These are phyloP conservation scores for Phytopythium montanum DNA, from an alignment of 352 stramenopile genomes.

Conservation along the genomic window DNA sequence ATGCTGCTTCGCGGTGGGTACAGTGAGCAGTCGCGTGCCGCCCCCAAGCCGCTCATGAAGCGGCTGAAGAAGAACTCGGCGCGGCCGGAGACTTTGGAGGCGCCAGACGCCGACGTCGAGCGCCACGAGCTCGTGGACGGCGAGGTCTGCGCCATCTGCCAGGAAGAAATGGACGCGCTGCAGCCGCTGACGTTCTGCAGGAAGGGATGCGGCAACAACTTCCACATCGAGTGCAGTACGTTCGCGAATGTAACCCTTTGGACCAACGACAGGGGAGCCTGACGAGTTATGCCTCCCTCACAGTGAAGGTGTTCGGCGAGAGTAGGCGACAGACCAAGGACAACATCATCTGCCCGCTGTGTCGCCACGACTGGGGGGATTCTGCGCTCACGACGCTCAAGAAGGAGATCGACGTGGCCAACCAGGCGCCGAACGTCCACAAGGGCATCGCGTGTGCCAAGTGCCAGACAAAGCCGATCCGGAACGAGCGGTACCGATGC, in stretches of 20 bases:
- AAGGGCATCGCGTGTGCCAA: slow-evolving; percentile 59
- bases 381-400: slow-evolving; percentile 52
- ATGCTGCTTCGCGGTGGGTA: slow-evolving; percentile 63
- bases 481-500: slow-evolving; percentile 74
- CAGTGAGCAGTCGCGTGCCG: slow-evolving; percentile 27
- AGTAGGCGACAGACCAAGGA: slow-evolving; percentile 79
- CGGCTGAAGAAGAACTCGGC: slow-evolving; percentile 21
- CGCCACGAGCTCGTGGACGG: slow-evolving; percentile 63
- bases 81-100: slow-evolving; percentile 17
- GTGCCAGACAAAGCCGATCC: slow-evolving; percentile 76
- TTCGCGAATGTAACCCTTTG: neutral
- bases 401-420: slow-evolving; percentile 72
- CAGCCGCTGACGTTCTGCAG: slow-evolving; percentile 71
- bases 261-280: neutral
- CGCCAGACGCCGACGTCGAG: slow-evolving; percentile 22
- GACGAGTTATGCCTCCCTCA: no score
- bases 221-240: slow-evolving; percentile 67
- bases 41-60: slow-evolving; percentile 40
- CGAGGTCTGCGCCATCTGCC: slow-evolving; percentile 82
- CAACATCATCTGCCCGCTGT: slow-evolving; percentile 82
- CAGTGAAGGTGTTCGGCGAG: slow-evolving; percentile 85
- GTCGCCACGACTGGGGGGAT: slow-evolving; percentile 77
- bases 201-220: slow-evolving; percentile 77
- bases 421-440: slow-evolving; percentile 72
- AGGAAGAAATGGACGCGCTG: slow-evolving; percentile 69